These are phyloP conservation scores for Melampsora abietis-canadensis DNA, from an alignment of 1,284 basidiomycete genomes.

Conservation along the genomic window DNA sequence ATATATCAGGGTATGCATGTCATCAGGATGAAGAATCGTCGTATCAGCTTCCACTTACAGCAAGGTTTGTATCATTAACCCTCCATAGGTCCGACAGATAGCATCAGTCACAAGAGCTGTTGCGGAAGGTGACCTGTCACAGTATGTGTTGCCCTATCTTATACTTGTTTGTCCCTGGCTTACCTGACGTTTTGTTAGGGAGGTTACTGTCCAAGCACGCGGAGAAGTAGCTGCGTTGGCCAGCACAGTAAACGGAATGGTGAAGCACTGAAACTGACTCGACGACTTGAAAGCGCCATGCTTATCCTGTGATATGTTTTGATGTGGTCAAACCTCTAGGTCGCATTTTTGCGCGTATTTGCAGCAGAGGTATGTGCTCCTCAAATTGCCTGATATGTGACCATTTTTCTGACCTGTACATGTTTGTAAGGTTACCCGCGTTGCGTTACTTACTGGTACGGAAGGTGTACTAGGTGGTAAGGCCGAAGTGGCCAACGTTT, in stretches of 20 bases:
- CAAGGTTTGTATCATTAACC: neutral
- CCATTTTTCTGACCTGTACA: neutral
- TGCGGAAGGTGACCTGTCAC: conserved; percentile 84
- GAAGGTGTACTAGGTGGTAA: conserved; percentile 90
- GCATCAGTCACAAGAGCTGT: conserved; percentile 61
- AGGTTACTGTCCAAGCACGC: conserved; percentile 36
- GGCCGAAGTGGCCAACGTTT: conserved; percentile 84
- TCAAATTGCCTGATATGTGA: neutral
- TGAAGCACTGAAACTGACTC: neutral
- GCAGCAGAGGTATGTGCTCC: conserved; percentile 29
- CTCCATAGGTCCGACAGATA: conserved; percentile 32
- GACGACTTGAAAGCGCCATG: neutral
- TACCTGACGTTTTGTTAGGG: neutral
- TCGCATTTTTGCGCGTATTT: conserved; percentile 41
- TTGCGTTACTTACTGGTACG: conserved; percentile 66
- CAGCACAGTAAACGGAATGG: conserved; percentile 42
- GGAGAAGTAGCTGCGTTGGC: conserved; percentile 41
- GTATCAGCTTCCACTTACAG: neutral
- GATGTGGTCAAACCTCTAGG: conserved; percentile 7
- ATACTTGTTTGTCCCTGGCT: neutral
- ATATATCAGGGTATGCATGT: conserved; percentile 6
- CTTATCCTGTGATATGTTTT: too few relatives aligned
- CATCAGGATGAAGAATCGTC: neutral
- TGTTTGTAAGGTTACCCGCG: conserved; percentile 67
- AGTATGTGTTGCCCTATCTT: conserved; percentile 66